Base-by-base conservation (phyloP, 1,284 basidiomycete species). In the Athelia psychrophila region DNA sequence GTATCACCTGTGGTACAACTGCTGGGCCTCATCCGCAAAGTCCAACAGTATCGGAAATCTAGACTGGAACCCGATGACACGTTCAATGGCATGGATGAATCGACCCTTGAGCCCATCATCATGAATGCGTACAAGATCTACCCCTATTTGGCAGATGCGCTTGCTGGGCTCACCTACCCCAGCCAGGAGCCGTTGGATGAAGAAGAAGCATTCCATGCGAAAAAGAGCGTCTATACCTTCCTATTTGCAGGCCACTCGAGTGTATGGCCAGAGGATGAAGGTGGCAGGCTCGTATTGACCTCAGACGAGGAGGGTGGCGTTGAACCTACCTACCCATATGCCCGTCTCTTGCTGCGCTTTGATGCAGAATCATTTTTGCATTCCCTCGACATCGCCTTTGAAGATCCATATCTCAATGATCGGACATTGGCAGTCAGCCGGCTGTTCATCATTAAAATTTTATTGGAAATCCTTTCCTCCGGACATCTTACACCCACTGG, bases 331-430 rank as follows among this genome's bases (percentile, higher is more conserved):
- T 97, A 95, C 63, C 96, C 96, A 1, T 98, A 98, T 62, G 81
- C 91, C 18, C 84, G 89, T 9, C 77, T 93, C 9, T 75, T 99
- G 0, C 78, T 98, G 12, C 82, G 79, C 5, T 96, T 97, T 62
- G 95, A 99, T 65, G 83, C 96, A 3, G 97, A 99, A 68, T 92
- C 95, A 0, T 91, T 98, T 65, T 81, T 99, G 12, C 94, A 99
- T 64, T 86, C 91, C 1, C 77, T 99, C 57, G 97, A 99, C 67
- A 83, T 95, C 49, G 95, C 93, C 0, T 96, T 98, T 58, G 97
- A 99, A 68, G 94, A 98, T 61, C 72, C 87, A 1, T 96, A 91
- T 68, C 80, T 98, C 20, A 95, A 95, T 62, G 91, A 93, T 51
- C 80, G 88, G 47, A 73, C 79, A 1, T 76, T 77, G 48, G 73